Conservation (phyloP, 2,329 filamentous ascomycete genomes). For the Dryadomyces sulphureus region DNA sequence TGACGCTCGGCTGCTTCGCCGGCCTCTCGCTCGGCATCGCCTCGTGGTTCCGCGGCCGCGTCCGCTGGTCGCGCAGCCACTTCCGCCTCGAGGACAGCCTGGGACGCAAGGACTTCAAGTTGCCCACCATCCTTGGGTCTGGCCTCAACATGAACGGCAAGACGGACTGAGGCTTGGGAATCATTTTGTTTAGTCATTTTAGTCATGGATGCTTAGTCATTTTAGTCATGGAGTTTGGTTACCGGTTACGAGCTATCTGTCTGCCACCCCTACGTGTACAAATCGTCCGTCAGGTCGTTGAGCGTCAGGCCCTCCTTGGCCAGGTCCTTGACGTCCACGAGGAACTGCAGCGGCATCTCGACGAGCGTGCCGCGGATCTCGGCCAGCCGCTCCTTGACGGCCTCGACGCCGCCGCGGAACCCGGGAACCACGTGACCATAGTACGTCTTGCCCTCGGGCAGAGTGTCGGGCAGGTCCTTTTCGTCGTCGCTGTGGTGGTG, state of each 20-base stretch:
- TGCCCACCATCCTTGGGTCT: constrained; percentile 42
- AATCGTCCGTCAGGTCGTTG: constrained; percentile 55
- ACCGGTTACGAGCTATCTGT: no score
- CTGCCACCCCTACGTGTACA: constrained; percentile 56
- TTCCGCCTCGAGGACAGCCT: constrained; percentile 46
- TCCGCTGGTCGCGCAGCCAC: constrained; percentile 40
- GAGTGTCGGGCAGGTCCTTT: background rate
- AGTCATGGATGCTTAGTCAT: background rate
- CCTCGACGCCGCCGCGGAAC: constrained; percentile 56
- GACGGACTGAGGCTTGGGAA: constrained; percentile 34
- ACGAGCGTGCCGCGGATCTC: constrained; percentile 58
- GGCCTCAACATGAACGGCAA: constrained; percentile 30
- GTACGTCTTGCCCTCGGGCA: constrained; percentile 44
- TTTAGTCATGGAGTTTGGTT: background rate
- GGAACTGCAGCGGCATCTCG: constrained; percentile 83
- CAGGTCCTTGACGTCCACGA: constrained; percentile 69
- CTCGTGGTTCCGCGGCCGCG: constrained; percentile 38
- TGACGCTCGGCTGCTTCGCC: constrained; percentile 41
- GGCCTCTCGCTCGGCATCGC: constrained; percentile 38
- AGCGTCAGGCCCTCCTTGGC: constrained; percentile 65
- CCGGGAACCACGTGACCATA: constrained; percentile 81
- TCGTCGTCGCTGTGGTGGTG: constrained; percentile 15
- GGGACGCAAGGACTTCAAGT: constrained; percentile 40
- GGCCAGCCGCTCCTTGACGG: constrained; percentile 52
- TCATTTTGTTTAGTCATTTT: background rate